Base-by-base conservation (phyloP, 139 green algal species). In the Micractinium sp. region DNA sequence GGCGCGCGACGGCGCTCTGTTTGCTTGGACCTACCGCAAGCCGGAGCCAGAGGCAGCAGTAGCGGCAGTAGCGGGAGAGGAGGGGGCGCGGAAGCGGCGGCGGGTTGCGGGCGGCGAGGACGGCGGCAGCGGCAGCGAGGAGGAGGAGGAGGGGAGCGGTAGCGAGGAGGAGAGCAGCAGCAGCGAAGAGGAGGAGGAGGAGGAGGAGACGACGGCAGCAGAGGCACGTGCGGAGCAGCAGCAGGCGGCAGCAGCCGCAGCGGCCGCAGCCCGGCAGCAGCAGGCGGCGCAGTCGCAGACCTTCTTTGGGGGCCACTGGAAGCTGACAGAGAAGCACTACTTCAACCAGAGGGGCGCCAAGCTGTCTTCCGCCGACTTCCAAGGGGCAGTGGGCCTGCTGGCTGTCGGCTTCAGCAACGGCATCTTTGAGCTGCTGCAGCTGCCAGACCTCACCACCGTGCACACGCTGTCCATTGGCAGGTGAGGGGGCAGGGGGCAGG, bases 381-480 rank as follows among this genome's bases (percentile, higher is more conserved):
- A 98, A 88, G 53, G 69, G 0, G 71, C 47, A 20, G 88, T 87
- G 35, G 91, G 94, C 35, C 91, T 98, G 83, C 85, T 98, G 80
- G 94, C 97, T 22, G 93, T 91, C 19, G 96, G 93, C 15, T 98
- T 98, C 92, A 96, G 90, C 85, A 93, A 92, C 63, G 98, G 98
- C 81, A 83, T 98, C 60, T 99, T 99, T 90, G 95, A 98, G 35
- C 90, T 99, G 82, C 47, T 93, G 89, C 94, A 98, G 94, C 92
- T 99, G 90, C 97, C 98, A 0, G 95, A 95, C 29, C 97, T 97
- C 66, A 82, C 93, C 16, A 88, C 87, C 41, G 75, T 97, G 23
- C 95, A 96, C 85, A 92, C 93, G 15, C 91, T 96, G 41, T 94
- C 89, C 88, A 89, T 96, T 27, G 92, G 91, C 2, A 82, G 87